Conservation (phyloP, 768 basidiomycete genomes). For the Kwoniella newhampshirensis region DNA sequence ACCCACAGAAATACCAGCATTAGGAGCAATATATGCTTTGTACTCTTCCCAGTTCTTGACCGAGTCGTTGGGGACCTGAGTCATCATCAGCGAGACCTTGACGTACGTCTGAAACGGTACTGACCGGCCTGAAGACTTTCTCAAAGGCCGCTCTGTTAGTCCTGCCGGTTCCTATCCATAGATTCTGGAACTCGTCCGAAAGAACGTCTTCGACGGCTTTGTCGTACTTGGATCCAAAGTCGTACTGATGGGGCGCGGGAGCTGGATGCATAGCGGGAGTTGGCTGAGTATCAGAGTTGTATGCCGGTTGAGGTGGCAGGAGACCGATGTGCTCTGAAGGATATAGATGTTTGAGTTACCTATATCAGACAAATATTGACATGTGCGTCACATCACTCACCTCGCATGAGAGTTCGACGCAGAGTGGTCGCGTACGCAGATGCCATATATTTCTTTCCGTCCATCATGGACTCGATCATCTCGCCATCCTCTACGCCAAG, state of each 20-base stretch:
- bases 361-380: too few relatives aligned
- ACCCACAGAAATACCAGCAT: constrained; percentile 55
- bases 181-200: constrained; percentile 59
- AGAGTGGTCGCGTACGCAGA: constrained; percentile 79
- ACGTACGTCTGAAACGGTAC: background rate
- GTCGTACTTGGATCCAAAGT: constrained; percentile 64
- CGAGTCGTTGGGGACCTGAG: constrained; percentile 68
- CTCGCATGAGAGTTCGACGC: constrained; percentile 77
- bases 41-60: constrained; percentile 77
- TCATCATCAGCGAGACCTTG: background rate
- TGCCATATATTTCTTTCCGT: constrained; percentile 69
- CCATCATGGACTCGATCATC: constrained; percentile 71
- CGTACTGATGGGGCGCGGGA: constrained; percentile 68
- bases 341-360: background rate
- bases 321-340: constrained; percentile 79
- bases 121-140: constrained; percentile 77
- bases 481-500: constrained; percentile 71
- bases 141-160: constrained; percentile 82
- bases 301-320: constrained; percentile 66
- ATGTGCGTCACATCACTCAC: constrained; percentile 55
- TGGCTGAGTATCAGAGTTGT: constrained; percentile 55
- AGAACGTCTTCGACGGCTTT: constrained; percentile 74
- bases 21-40: constrained; percentile 56
- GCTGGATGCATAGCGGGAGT: constrained; percentile 70
- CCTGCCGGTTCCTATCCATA: constrained; percentile 71